Evolutionary conservation across 495 filamentous ascomycete genomes (phyloP).

Genomic region (Penicillium lagena): DNA sequence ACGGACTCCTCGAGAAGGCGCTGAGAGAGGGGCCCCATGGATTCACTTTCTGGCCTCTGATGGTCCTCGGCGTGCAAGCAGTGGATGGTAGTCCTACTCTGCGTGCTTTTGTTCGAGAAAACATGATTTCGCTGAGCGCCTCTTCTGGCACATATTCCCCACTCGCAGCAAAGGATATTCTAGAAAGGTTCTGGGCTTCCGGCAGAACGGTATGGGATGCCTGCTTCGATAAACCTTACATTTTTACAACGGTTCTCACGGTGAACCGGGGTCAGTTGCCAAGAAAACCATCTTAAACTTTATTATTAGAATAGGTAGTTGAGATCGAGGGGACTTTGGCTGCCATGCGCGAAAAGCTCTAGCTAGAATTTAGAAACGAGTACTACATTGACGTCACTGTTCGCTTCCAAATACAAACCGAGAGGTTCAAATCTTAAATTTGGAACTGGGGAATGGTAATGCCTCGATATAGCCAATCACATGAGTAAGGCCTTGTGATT

Average conservation of each 20-base stretch:
- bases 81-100: slow-evolving; percentile 5
- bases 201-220: slow-evolving; percentile 22
- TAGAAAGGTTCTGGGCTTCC: slow-evolving; percentile 24
- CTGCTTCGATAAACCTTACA: slow-evolving; percentile 26
- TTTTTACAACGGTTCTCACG: slow-evolving; percentile 2
- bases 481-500: no score
- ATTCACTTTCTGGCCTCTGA: slow-evolving; percentile 22
- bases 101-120: slow-evolving; percentile 13
- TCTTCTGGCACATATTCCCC: slow-evolving; percentile 16
- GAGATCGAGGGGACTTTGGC: no score
- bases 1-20: slow-evolving; percentile 9
- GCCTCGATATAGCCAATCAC: no score
- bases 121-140: slow-evolving; percentile 12
- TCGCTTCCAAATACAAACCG: no score
- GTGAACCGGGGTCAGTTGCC: background rate
- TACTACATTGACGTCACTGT: no score
- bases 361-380: no score
- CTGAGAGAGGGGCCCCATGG: slow-evolving; percentile 5
- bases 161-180: slow-evolving; percentile 13
- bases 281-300: no score
- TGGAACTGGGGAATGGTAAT: no score
- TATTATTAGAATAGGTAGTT: no score
- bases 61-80: slow-evolving; percentile 26
- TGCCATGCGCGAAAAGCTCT: no score
- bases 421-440: no score